Base-by-base conservation (phyloP, 2,329 filamentous ascomycete genomes). In the Zymoseptoria crescenta region DNA sequence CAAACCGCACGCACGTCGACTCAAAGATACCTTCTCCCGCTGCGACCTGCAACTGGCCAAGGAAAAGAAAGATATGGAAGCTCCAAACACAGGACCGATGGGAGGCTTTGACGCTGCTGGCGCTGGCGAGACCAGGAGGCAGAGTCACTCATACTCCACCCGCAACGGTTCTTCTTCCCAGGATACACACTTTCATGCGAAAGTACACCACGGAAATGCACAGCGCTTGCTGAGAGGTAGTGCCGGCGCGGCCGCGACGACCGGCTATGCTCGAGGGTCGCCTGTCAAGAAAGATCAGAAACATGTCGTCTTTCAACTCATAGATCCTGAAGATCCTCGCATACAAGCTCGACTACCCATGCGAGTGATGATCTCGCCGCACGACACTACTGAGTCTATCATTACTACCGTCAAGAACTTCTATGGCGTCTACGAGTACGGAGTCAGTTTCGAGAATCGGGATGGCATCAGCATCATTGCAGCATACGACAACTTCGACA, bases 351-450 rank as follows among this genome's bases (percentile, higher is more conserved):
- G 89, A 71, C 80, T 92, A 66, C 88, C 89, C n/a, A 87, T 93
- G 84, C 82, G 88, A 69, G 88, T 93, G 56, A 89, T 95, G 70
- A 96, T 99, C 67, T 96, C 88, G 71, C 90, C 90, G 52, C 92
- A 97, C 75, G 94, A 99, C 79, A 92, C 90, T 56, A 97, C 93
- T 21, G 93, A 97, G 73, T 96, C 92, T 41, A 99, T 99, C 77
- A 90, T 97, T 64, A 94, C 91, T 13, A 97, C 94, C 1, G 93
- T 97, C 71, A 97, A 96, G 82, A 97, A 96, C 80, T 97, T 97
- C 78, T 97, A 96, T 73, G 94, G 94, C 62, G 83, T 99, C 66
- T 96, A 96, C 74, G 89, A 93, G 65, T 86, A 76, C 54, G 92
- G 94, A 65, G 88, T 99, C 71, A 96, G 91, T 77, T 97, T 99